Conservation (phyloP, 139 green algal species). For the Penium margaritaceum region DNA sequence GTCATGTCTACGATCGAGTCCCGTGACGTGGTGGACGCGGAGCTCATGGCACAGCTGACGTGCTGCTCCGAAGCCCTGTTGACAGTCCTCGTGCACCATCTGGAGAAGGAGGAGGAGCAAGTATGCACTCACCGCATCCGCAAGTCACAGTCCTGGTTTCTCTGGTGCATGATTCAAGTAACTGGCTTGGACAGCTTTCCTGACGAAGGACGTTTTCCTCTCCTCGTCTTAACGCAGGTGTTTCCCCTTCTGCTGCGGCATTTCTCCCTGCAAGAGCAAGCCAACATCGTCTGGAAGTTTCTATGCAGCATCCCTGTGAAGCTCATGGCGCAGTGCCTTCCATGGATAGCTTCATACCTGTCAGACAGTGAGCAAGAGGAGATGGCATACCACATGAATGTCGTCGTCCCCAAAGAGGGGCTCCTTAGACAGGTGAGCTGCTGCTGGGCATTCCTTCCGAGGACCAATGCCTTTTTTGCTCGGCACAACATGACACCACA, state of each 20-base stretch:
- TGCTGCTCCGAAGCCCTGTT: slow-evolving; percentile 57
- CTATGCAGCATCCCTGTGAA: slow-evolving; percentile 87
- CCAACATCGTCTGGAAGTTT: slow-evolving; percentile 64
- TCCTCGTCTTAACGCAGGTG: slow-evolving; percentile 50
- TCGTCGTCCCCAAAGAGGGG: slow-evolving; percentile 31
- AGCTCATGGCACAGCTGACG: slow-evolving; percentile 45
- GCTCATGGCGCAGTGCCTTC: slow-evolving; percentile 40
- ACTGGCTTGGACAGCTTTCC: neutral
- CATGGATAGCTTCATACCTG: slow-evolving; percentile 34
- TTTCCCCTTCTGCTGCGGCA: slow-evolving; percentile 82
- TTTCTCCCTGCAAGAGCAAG: slow-evolving; percentile 74
- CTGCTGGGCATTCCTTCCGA: too few species aligned
- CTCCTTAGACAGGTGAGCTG: slow-evolving; percentile 26
- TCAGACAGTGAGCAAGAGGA: slow-evolving; percentile 36
- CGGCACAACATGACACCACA: too few species aligned
- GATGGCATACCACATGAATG: slow-evolving; percentile 31
- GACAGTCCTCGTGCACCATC: slow-evolving; percentile 80
- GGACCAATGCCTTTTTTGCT: too few species aligned
- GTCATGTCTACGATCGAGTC: neutral
- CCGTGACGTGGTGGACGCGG: neutral
- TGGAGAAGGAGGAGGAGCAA: slow-evolving; percentile 92
- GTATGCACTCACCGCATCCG: too few species aligned
- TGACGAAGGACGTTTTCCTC: neutral
- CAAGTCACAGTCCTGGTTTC: neutral
- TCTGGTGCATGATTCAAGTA: neutral